Evolutionary conservation across 352 stramenopile species (phyloP), one percentile per base, ranked within the genome.

Genomic region (Phytophthora capsici): DNA sequence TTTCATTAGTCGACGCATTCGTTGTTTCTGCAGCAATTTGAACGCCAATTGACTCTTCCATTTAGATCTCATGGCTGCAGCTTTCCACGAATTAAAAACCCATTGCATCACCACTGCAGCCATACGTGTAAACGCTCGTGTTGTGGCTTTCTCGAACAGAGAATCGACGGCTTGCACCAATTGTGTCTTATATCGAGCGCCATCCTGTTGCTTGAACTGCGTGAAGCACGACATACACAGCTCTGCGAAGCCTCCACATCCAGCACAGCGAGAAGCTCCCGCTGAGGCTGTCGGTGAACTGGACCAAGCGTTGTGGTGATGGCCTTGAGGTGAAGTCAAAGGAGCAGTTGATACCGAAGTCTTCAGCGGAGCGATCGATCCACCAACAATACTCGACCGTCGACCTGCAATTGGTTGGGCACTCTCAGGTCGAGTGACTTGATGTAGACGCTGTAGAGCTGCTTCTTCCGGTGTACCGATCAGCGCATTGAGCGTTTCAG

Each of bases 141-240:
- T 63, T 3, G 80, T 90, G 2, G 83, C 82, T 32, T 84, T 87
- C 26, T 63, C 73, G 36, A 92, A 90, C 16, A 92, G 64, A 26
- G 77, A 73, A 25, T 93, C 82, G 30, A 91, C 82, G 0, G 80
- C 82, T 14, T 75, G 75, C 2, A 76, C 71, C 20, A 91, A 57
- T 57, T 89, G 79, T n/a, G 66, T 70, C 67, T 93, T 93, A 80
- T 92, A 91, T 20, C 57, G 60, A 0, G 76, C 71, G 20, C 75
- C 74, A 50, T 93, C 85, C 26, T 87, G 70, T 30, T 76, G 72
- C 50, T 82, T 83, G 57, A 90, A 89, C 25, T 78, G 66, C 19
- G 82, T 84, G 25, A 93, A 86, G 62, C 85, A 93, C 6, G 66
- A 65, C 40, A 91, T 63, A 63, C 83, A 93, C 55, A 93, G 79